Percentiles rank a stretch among this genome's conserved stretches.
phyloP scores from a whole-genome alignment of 129 eudicot species.

The Arctium lappa region DNA sequence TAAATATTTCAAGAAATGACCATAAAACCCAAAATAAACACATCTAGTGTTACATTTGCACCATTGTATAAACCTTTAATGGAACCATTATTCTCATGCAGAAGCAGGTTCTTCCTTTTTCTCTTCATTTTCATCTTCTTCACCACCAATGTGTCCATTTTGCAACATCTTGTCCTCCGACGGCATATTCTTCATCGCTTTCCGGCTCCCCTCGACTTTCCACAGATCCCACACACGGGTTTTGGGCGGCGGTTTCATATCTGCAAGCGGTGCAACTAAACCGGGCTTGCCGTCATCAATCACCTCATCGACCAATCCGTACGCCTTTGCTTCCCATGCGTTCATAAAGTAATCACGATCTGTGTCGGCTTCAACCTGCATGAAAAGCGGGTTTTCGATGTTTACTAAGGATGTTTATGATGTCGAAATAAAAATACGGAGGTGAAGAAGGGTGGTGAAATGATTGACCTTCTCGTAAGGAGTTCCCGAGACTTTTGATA shows the following conservation, averaged over 20 bases:
- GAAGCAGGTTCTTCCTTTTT: slow-evolving; percentile 47
- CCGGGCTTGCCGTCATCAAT: slow-evolving; percentile 98
- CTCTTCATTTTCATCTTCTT: slow-evolving; percentile 34
- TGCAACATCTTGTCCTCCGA: slow-evolving; percentile 67
- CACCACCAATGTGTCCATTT: slow-evolving; percentile 38
- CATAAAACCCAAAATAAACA: slow-evolving; percentile 16
- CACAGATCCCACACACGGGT: slow-evolving; percentile 57
- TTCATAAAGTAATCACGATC: slow-evolving; percentile 75
- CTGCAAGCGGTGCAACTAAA: slow-evolving; percentile 83
- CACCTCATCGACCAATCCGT: slow-evolving; percentile 82
- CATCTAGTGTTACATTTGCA: slow-evolving; percentile 25
- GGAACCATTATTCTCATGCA: slow-evolving; percentile 17
- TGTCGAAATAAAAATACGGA: no score
- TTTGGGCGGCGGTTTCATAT: slow-evolving; percentile 65
- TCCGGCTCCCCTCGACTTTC: slow-evolving; percentile 56
- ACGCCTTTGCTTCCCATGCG: slow-evolving; percentile 94
- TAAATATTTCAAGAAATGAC: slow-evolving; percentile 8
- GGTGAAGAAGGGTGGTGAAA: neutral
- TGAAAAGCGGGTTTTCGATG: neutral
- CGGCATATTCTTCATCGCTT: slow-evolving; percentile 54
- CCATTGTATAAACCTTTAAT: neutral
- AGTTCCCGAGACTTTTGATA: slow-evolving; percentile 83
- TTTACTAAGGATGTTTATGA: neutral
- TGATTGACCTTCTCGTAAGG: slow-evolving; percentile 68
- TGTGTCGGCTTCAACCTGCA: slow-evolving; percentile 76